These are phyloP conservation scores for Termitomyces sp. DNA, from an alignment of 768 basidiomycete species.

Conservation along the genomic window DNA sequence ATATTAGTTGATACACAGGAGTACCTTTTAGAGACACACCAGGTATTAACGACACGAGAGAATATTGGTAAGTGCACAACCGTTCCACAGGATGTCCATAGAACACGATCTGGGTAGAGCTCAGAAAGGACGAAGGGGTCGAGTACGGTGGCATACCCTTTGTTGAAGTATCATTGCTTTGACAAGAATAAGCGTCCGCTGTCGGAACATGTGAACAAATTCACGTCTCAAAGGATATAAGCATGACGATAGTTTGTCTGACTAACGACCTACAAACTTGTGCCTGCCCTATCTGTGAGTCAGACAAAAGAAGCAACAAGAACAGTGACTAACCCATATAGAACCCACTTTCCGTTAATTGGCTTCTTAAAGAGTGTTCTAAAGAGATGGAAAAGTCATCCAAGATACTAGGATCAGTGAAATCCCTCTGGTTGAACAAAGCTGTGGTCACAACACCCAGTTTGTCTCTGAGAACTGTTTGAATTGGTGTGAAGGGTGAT, in stretches of 20 bases:
- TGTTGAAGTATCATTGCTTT: constrained; percentile 94
- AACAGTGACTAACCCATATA: constrained; percentile 75
- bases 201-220: constrained; percentile 88
- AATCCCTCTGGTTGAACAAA: constrained; percentile 87
- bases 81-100: constrained; percentile 95
- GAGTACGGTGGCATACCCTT: constrained; percentile 43
- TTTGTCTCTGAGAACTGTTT: constrained; percentile 56
- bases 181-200: constrained; percentile 86
- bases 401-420: constrained; percentile 81
- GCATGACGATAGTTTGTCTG: neutral
- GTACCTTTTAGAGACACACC: constrained; percentile 38
- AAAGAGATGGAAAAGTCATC: constrained; percentile 80
- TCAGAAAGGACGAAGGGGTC: neutral
- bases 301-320: neutral
- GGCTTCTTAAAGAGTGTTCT: constrained; percentile 66
- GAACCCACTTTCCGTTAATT: constrained; percentile 87
- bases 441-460: constrained; percentile 92
- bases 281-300: constrained; percentile 38
- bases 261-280: constrained; percentile 48
- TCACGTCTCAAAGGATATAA: constrained; percentile 57
- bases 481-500: neutral
- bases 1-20: neutral
- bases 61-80: constrained; percentile 96
- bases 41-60: constrained; percentile 88
- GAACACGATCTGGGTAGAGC: constrained; percentile 77